Conservation (phyloP, 2,329 filamentous ascomycete species). For the Huntiella abstrusa region DNA sequence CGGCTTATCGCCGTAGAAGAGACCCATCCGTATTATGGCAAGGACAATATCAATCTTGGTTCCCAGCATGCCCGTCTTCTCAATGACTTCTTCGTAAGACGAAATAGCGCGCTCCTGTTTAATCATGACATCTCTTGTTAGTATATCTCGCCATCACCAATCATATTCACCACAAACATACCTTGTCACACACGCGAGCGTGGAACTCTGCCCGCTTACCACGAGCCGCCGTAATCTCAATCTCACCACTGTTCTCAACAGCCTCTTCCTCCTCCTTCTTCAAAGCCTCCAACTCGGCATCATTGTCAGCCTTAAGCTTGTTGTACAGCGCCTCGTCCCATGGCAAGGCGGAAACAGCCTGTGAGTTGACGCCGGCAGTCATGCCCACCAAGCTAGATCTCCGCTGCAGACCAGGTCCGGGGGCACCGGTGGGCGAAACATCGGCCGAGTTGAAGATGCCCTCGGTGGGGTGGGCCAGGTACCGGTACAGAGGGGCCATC, state of each 20-base stretch:
- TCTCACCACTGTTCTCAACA: constrained; percentile 87
- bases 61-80: constrained; percentile 92
- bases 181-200: constrained; percentile 91
- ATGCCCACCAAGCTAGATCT: constrained; percentile 56
- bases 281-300: constrained; percentile 54
- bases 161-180: constrained; percentile 19
- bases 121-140: neutral
- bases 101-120: constrained; percentile 77
- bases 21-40: constrained; percentile 82
- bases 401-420: constrained; percentile 39
- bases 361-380: constrained; percentile 51
- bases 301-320: constrained; percentile 56
- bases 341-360: constrained; percentile 48
- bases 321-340: constrained; percentile 88
- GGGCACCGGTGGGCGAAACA: constrained; percentile 19
- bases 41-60: constrained; percentile 95
- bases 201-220: constrained; percentile 94
- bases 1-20: constrained; percentile 89
- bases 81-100: constrained; percentile 79
- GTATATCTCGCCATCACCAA: neutral
- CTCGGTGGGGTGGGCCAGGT: constrained; percentile 63
- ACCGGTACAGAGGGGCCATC: constrained; percentile 75
- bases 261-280: constrained; percentile 88
- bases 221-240: constrained; percentile 77
- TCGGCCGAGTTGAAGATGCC: constrained; percentile 63